phyloP scores from a whole-genome alignment of 176 grass and related monocot species.

The Zoysia pacifica region DNA sequence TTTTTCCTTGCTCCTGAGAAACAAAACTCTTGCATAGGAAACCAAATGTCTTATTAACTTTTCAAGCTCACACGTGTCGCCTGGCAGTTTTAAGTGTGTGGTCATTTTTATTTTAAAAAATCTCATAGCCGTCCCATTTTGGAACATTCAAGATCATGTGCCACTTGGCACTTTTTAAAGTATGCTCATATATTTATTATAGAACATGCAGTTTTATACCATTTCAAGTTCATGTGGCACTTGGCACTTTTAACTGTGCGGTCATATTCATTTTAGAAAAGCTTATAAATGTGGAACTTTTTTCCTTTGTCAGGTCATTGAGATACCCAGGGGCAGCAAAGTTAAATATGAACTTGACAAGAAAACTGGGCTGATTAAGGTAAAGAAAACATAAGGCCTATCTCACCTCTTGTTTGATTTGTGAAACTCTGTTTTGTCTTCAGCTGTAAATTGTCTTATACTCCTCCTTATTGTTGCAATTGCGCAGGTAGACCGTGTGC shows the following conservation, averaged over 20 bases:
- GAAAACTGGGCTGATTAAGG: slow-evolving; percentile 96
- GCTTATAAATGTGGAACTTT: background rate
- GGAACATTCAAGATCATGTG: background rate
- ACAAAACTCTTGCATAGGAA: background rate
- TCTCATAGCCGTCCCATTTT: background rate
- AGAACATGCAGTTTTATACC: too few relatives aligned
- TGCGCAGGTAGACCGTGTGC: slow-evolving; percentile 83
- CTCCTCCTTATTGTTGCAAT: slow-evolving; percentile 5
- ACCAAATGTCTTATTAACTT: background rate
- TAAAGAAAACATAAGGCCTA: background rate
- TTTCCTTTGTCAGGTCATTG: slow-evolving; percentile 65
- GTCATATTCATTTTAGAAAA: background rate
- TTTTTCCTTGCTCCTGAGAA: background rate
- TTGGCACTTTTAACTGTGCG: background rate
- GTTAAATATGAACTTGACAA: slow-evolving; percentile 99
- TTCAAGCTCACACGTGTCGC: too few relatives aligned
- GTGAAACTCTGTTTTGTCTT: background rate
- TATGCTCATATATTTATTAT: too few relatives aligned
- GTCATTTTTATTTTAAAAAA: too few relatives aligned
- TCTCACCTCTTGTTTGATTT: background rate
- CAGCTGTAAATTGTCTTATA: background rate
- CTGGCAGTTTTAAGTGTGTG: too few relatives aligned
- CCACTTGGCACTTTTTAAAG: too few relatives aligned
- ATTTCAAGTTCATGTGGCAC: background rate
- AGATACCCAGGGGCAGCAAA: slow-evolving; percentile 91